Conservation (phyloP, 2,329 filamentous ascomycete genomes). For the Pseudopithomyces chartarum region DNA sequence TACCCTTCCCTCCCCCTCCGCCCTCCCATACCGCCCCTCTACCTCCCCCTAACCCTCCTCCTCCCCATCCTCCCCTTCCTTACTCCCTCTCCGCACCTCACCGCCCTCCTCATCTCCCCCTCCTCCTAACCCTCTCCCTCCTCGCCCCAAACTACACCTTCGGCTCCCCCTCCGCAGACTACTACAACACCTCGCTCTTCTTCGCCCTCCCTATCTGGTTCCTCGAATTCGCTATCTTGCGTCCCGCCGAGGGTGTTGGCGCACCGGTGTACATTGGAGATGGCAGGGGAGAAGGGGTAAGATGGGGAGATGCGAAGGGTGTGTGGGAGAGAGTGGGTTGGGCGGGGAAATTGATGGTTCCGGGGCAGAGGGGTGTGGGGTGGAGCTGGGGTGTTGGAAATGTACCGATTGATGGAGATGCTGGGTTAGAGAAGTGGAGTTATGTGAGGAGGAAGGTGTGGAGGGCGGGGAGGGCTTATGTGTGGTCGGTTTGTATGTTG, state of each 20-base stretch:
- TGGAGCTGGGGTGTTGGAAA: constrained; percentile 12
- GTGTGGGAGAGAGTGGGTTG: background rate
- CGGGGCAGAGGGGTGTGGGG: constrained; percentile 6
- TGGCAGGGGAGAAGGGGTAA: background rate
- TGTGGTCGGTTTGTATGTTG: background rate
- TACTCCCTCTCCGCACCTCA: background rate
- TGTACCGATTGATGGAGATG: background rate
- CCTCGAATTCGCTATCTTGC: constrained; percentile 10
- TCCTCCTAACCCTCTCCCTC: constrained; percentile 11
- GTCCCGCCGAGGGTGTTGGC: background rate
- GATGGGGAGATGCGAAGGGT: background rate
- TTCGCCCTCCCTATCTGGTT: constrained; percentile 11
- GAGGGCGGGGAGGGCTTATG: background rate
- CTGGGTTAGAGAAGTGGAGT: background rate
- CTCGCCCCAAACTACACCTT: constrained; percentile 9
- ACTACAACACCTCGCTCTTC: constrained; percentile 10
- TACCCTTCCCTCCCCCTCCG: background rate
- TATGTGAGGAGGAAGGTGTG: background rate
- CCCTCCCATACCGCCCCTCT: background rate
- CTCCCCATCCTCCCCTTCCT: background rate
- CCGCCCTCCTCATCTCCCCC: background rate
- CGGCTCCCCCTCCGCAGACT: constrained; percentile 7
- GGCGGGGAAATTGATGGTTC: constrained; percentile 4
- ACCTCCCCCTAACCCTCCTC: background rate
- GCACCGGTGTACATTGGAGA: constrained; percentile 6